Evolutionary conservation across 805 yeast species (phyloP), one percentile per base, ranked within the genome.

Genomic region (Lipomyces mesembrius): DNA sequence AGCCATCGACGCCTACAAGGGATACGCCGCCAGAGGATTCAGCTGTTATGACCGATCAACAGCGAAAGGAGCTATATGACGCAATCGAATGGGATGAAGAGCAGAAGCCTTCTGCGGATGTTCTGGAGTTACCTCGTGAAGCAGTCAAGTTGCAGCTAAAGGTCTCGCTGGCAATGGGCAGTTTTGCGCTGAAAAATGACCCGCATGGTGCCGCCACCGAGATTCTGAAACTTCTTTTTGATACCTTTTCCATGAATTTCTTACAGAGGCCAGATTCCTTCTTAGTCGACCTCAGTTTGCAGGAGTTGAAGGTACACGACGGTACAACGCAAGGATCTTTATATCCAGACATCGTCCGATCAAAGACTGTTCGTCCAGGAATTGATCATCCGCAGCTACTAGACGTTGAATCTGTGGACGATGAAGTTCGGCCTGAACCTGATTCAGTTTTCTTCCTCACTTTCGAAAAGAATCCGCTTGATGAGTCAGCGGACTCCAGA

Each of bases 51-150:
- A 86, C 95, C 0, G 97, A 91, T 14, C 97, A 92, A 71, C 97
- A 95, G 74, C 83, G 91, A 69, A 84, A 91, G 74, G 99, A 96
- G 66, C 81, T 95, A 25, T 93, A 92, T 74, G 96, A 91, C 67
- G 96, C 98, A 0, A 93, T 95, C 70, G 99, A 93, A 69, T 93
- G 88, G 75, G 91, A 93, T 72, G 97, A 93, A 68, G 74, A 82
- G 0, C 86, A 86, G 35, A 79, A 88, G 1, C 67, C 74, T 4
- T 57, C 70, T 14, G 56, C 73, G 20, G 77, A 74, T 35, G 61
- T 72, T 12, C 66, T 75, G 8, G 88, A 89, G 66, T 74, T 90
- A 1, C 96, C 97, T 0, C 84, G 86, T 62, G 96, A 92, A 65
- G 80, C 91, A 46, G 85, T 89, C 3, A 85, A 85, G n/a, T 74